phyloP scores from a whole-genome alignment of 352 stramenopile genomes.

The Elongisporangium prolatum region DNA sequence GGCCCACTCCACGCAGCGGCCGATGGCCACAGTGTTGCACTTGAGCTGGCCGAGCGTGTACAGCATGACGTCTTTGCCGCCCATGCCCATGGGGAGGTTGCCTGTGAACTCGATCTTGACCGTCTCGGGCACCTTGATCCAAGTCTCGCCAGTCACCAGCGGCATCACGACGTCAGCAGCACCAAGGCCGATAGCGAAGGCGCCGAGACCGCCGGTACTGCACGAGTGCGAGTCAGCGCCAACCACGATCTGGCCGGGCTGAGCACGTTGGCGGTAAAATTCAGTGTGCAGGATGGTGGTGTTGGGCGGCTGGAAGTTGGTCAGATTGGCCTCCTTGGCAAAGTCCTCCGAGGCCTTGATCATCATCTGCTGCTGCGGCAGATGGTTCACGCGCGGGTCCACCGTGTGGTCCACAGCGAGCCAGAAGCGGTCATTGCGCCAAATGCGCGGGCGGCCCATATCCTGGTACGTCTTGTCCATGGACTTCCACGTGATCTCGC shows the following conservation, averaged over 20 bases:
- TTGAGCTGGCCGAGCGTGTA: slow-evolving; percentile 83
- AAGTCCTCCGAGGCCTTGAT: slow-evolving; percentile 84
- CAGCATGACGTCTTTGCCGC: slow-evolving; percentile 86
- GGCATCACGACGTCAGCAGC: slow-evolving; percentile 82
- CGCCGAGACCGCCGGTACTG: slow-evolving; percentile 67
- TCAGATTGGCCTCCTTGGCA: slow-evolving; percentile 69
- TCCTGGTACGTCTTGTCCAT: slow-evolving; percentile 89
- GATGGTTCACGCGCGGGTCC: slow-evolving; percentile 79
- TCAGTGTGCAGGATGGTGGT: slow-evolving; percentile 86
- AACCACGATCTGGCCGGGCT: slow-evolving; percentile 81
- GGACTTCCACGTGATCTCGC: slow-evolving; percentile 87
- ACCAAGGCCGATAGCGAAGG: slow-evolving; percentile 74
- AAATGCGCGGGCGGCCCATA: slow-evolving; percentile 80
- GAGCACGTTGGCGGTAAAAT: slow-evolving; percentile 81
- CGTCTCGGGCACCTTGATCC: slow-evolving; percentile 86
- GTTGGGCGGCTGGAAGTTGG: slow-evolving; percentile 83
- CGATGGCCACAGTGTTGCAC: slow-evolving; percentile 82
- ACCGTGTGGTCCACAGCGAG: slow-evolving; percentile 83
- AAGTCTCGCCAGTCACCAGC: slow-evolving; percentile 81
- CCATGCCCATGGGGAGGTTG: slow-evolving; percentile 60
- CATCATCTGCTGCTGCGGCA: slow-evolving; percentile 82
- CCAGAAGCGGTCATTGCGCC: slow-evolving; percentile 86
- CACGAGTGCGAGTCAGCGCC: slow-evolving; percentile 80
- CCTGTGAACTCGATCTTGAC: slow-evolving; percentile 82
- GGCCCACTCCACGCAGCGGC: slow-evolving; percentile 73